Percentiles rank a stretch among this genome's conserved stretches.
These are phyloP conservation scores for Scheffersomyces segobiensis DNA, from an alignment of 1,139 yeast genomes.

Conservation along the genomic window DNA sequence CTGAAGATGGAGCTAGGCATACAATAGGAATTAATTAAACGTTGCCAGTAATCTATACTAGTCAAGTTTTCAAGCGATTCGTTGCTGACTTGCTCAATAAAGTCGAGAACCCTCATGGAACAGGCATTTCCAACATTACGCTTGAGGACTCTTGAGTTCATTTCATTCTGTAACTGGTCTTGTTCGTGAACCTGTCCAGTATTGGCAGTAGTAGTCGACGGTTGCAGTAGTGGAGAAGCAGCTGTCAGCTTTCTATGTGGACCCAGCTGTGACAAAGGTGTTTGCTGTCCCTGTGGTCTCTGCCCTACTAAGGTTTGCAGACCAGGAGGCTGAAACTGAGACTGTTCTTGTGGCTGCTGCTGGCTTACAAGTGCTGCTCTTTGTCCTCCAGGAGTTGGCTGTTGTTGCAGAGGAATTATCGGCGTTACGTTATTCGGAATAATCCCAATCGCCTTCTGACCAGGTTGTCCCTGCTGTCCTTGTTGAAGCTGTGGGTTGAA, in stretches of 20 bases:
- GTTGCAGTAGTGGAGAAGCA: neutral
- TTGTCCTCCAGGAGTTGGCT: constrained; percentile 22
- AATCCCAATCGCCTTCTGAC: constrained; percentile 7
- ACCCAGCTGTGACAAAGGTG: neutral
- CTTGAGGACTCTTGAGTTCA: constrained; percentile 38
- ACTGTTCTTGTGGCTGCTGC: neutral
- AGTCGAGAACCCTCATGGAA: constrained; percentile 38
- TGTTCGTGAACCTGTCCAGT: constrained; percentile 3
- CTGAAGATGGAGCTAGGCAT: constrained; percentile 33
- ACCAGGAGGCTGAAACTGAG: constrained; percentile 1
- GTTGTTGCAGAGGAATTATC: constrained; percentile 15
- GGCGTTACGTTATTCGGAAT: constrained; percentile 8
- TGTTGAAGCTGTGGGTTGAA: constrained; percentile 6
- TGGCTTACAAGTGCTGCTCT: constrained; percentile 11
- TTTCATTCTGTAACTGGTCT: constrained; percentile 32
- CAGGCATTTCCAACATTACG: constrained; percentile 49
- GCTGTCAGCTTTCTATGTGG: neutral
- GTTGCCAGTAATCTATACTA: constrained; percentile 40
- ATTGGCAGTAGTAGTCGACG: neutral
- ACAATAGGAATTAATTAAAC: constrained; percentile 35
- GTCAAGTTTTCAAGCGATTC: constrained; percentile 32
- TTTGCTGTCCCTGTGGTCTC: neutral
- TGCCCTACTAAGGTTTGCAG: neutral
- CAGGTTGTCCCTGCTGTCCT: constrained; percentile 8
- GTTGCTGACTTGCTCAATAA: constrained; percentile 37